Evolutionary conservation across 495 filamentous ascomycete species (phyloP).

Genomic region (Aspergillus carlsbadensis): DNA sequence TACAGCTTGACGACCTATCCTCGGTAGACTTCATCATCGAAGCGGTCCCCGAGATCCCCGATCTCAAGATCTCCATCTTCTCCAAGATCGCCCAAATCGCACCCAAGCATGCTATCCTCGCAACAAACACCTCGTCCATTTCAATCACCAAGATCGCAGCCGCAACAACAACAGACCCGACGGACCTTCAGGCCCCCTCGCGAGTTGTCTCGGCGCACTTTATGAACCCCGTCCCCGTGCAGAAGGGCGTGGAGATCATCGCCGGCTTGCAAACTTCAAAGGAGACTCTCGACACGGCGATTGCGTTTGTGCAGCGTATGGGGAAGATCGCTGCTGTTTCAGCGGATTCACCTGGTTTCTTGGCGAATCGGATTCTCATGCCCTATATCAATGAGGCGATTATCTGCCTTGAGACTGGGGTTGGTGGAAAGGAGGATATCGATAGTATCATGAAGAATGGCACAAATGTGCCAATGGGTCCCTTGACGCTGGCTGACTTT

Average conservation of each 20-base stretch:
- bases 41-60: constrained; percentile 89
- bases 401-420: constrained; percentile 91
- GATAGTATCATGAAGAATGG: constrained; percentile 99
- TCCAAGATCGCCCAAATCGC: constrained; percentile 77
- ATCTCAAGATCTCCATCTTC: constrained; percentile 88
- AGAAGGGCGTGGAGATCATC: constrained; percentile 98
- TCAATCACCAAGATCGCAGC: constrained; percentile 95
- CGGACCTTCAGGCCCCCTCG: constrained; percentile 74
- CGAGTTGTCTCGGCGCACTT: constrained; percentile 96
- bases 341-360: constrained; percentile 88
- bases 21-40: constrained; percentile 96
- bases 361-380: constrained; percentile 97
- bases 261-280: constrained; percentile 85
- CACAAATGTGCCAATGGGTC: constrained; percentile 98
- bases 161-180: constrained; percentile 73
- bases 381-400: constrained; percentile 99
- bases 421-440: constrained; percentile 85
- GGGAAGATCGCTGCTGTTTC: constrained; percentile 87
- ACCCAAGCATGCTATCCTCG: constrained; percentile 84
- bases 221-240: constrained; percentile 98
- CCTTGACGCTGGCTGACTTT: constrained; percentile 90
- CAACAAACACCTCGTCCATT: constrained; percentile 97
- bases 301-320: constrained; percentile 85
- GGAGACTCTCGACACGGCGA: constrained; percentile 76
- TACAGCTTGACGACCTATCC: constrained; percentile 75